These are phyloP conservation scores for Schizosaccharomyces osmophilus DNA, from an alignment of 805 yeast genomes.

Conservation along the genomic window DNA sequence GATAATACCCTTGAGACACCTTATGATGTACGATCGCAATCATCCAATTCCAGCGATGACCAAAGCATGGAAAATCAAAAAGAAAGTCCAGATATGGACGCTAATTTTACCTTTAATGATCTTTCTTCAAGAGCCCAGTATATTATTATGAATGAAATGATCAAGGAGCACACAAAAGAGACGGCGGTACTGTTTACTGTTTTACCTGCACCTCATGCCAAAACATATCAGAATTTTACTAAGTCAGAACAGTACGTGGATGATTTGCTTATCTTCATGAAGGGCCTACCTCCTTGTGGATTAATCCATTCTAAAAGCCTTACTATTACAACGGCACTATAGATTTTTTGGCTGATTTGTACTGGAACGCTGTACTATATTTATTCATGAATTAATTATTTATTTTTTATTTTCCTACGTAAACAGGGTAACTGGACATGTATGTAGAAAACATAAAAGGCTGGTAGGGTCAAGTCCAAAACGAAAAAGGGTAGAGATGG, in stretches of 20 bases:
- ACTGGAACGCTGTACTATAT: no score
- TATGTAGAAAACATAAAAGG: no score
- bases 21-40: neutral
- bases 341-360: neutral
- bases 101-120: neutral
- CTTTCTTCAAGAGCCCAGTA: neutral
- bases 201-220: slow-evolving; percentile 7
- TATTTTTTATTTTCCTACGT: no score
- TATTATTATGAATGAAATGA: neutral
- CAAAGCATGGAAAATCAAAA: neutral
- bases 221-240: neutral
- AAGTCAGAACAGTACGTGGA: neutral
- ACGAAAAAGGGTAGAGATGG: no score
- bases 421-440: no score
- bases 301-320: neutral
- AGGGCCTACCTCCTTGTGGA: slow-evolving; percentile 1
- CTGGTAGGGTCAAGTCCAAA: no score
- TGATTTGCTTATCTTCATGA: neutral
- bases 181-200: neutral
- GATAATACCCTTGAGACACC: neutral
- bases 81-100: neutral
- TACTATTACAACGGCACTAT: neutral
- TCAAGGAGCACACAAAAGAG: neutral
- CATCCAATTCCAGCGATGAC: neutral
- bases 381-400: no score